Evolutionary conservation across 2,329 filamentous ascomycete genomes (phyloP).

Genomic region (Furcasterigmium furcatum): DNA sequence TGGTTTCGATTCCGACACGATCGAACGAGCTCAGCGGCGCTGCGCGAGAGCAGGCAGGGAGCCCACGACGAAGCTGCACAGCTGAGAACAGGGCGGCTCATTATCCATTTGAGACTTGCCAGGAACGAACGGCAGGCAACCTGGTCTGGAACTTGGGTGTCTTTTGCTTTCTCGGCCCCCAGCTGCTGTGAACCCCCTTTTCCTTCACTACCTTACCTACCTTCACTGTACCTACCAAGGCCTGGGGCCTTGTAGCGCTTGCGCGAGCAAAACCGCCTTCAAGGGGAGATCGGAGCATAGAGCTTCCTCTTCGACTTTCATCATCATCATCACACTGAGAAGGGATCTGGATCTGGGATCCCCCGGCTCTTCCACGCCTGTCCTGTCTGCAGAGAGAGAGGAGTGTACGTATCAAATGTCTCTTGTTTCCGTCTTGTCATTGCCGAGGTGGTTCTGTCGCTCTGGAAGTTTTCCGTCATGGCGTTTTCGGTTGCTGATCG

Average conservation of each 20-base stretch:
- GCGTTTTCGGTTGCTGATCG: conserved; percentile 34
- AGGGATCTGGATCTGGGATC: conserved; percentile 10
- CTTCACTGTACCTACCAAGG: conserved; percentile 13
- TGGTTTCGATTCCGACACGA: too few species aligned
- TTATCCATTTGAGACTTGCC: too few species aligned
- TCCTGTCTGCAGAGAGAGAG: conserved; percentile 18
- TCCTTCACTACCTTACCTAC: background rate
- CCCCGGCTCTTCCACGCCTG: conserved; percentile 13
- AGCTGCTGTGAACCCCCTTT: background rate
- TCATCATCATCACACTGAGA: too few species aligned
- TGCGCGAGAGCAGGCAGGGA: too few species aligned
- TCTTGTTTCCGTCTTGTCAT: conserved; percentile 17
- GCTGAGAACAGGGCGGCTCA: too few species aligned
- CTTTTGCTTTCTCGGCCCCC: too few species aligned
- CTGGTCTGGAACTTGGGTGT: too few species aligned
- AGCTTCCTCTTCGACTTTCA: conserved; percentile 58
- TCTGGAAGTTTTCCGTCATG: too few species aligned
- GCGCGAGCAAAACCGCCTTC: conserved; percentile 6
- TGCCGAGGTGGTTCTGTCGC: too few species aligned
- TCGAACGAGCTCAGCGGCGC: too few species aligned
- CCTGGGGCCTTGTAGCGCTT: conserved; percentile 2
- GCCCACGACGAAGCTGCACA: too few species aligned
- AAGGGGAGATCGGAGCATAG: conserved; percentile 48
- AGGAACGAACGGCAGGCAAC: too few species aligned
- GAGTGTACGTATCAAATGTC: conserved; percentile 54